phyloP scores from a whole-genome alignment of 306 rosid genomes.

The Begonia peltatifolia region DNA sequence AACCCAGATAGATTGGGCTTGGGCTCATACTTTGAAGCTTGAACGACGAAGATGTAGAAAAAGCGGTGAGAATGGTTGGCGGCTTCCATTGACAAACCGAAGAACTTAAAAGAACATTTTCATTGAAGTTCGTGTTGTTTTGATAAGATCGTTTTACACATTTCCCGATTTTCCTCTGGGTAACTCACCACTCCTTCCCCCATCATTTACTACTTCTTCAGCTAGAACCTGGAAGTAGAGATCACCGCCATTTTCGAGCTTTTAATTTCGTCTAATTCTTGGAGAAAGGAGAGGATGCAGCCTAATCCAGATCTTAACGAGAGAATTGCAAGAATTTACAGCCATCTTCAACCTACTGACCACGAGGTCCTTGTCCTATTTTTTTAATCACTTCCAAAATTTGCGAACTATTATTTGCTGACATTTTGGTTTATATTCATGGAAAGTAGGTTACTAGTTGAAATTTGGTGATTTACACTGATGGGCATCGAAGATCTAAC shows the following conservation, averaged over 20 bases:
- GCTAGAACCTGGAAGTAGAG: no score
- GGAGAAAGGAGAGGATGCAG: constrained; percentile 9
- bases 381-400: neutral
- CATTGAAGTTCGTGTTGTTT: neutral
- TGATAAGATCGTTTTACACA: neutral
- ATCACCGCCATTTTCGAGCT: no score
- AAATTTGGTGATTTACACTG: neutral
- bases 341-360: constrained; percentile 44
- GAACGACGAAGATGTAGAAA: no score
- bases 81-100: neutral
- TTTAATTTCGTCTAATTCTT: neutral
- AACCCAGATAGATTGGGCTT: no score
- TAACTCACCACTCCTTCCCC: no score
- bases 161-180: neutral
- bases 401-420: neutral
- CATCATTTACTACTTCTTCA: neutral
- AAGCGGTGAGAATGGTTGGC: constrained; percentile 1
- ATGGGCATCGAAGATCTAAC: no score
- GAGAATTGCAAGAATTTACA: constrained; percentile 53
- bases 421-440: neutral
- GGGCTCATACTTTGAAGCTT: no score
- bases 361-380: constrained; percentile 24
- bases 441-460: neutral
- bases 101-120: no score
- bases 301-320: constrained; percentile 23